A percentile compares a stretch with the other conserved stretches of the same genome.
Conservation (phyloP, 2,329 filamentous ascomycete species). For the Alternaria rosae region DNA sequence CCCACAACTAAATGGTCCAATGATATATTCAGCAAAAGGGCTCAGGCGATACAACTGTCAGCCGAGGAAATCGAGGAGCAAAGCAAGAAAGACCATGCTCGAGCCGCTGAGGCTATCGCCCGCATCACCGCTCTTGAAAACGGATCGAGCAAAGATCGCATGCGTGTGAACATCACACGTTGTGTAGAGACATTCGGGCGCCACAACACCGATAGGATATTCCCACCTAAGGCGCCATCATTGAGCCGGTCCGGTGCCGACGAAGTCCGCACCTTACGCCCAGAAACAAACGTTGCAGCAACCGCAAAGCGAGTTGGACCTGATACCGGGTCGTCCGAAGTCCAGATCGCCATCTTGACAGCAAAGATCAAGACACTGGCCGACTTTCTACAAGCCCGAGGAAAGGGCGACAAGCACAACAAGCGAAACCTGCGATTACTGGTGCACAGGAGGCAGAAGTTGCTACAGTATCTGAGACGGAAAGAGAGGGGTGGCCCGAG, state of each 20-base stretch:
- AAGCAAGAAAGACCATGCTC: constrained; percentile 61
- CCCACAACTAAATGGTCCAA: constrained; percentile 16
- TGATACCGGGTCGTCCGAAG: constrained; percentile 94
- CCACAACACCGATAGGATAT: constrained; percentile 79
- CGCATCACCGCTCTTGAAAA: constrained; percentile 82
- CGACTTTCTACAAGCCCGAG: constrained; percentile 72
- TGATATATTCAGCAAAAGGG: constrained; percentile 3
- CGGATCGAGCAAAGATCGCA: constrained; percentile 77
- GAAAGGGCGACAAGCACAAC: constrained; percentile 89
- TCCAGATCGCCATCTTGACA: constrained; percentile 96
- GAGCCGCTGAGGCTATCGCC: constrained; percentile 76
- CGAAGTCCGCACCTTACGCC: constrained; percentile 55
- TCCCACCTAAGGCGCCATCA: constrained; percentile 67
- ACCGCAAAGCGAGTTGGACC: constrained; percentile 73
- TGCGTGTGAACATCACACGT: constrained; percentile 81
- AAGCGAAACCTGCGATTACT: constrained; percentile 87
- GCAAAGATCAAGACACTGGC: constrained; percentile 88
- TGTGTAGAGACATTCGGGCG: constrained; percentile 89
- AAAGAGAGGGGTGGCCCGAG: constrained; percentile 91
- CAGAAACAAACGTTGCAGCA: constrained; percentile 42
- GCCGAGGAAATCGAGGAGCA: constrained; percentile 34
- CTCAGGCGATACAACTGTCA: constrained; percentile 11
- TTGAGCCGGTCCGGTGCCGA: constrained; percentile 55
- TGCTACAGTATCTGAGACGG: constrained; percentile 82
- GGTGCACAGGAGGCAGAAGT: constrained; percentile 87